Percentiles rank a stretch among this genome's conserved stretches.
Conservation (phyloP, 2,329 filamentous ascomycete species). For the Geosmithia flava region DNA sequence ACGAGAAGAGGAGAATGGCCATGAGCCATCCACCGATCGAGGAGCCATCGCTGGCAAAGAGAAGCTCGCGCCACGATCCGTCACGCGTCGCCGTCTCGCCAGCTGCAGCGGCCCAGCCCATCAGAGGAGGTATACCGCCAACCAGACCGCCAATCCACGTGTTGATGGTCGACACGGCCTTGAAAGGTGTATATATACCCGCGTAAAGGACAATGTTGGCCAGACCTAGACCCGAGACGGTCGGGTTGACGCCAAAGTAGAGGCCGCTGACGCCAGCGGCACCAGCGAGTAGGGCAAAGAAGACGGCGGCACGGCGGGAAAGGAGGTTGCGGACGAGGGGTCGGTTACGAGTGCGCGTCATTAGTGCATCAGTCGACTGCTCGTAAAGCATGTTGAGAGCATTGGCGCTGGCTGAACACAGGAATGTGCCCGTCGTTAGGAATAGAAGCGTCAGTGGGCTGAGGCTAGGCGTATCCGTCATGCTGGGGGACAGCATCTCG, state of each 20-base stretch:
- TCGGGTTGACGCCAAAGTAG: conserved; percentile 88
- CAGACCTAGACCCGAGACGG: conserved; percentile 73
- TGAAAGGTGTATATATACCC: conserved; percentile 84
- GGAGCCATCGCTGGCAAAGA: conserved; percentile 52
- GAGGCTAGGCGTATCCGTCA: conserved; percentile 60
- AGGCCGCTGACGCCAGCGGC: conserved; percentile 57
- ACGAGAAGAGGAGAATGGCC: conserved; percentile 74
- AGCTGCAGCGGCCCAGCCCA: conserved; percentile 95
- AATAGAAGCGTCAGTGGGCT: conserved; percentile 87
- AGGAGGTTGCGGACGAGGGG: conserved; percentile 78
- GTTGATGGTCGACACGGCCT: conserved; percentile 74
- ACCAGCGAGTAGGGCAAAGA: conserved; percentile 70
- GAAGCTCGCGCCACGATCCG: conserved; percentile 65
- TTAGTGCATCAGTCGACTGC: conserved; percentile 76
- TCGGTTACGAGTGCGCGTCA: conserved; percentile 85
- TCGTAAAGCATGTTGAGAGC: conserved; percentile 97
- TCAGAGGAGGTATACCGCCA: conserved; percentile 85
- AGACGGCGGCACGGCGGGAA: conserved; percentile 53
- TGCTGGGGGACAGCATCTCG: conserved; percentile 62
- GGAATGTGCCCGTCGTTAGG: conserved; percentile 76
- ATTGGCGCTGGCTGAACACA: conserved; percentile 87
- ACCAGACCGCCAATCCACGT: conserved; percentile 93
- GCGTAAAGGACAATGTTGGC: conserved; percentile 85
- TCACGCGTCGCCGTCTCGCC: conserved; percentile 71
- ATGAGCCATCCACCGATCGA: conserved; percentile 78